Evolutionary conservation across 2,329 filamentous ascomycete species (phyloP), one percentile per base, ranked within the genome.

Genomic region (Cercospora sp.): DNA sequence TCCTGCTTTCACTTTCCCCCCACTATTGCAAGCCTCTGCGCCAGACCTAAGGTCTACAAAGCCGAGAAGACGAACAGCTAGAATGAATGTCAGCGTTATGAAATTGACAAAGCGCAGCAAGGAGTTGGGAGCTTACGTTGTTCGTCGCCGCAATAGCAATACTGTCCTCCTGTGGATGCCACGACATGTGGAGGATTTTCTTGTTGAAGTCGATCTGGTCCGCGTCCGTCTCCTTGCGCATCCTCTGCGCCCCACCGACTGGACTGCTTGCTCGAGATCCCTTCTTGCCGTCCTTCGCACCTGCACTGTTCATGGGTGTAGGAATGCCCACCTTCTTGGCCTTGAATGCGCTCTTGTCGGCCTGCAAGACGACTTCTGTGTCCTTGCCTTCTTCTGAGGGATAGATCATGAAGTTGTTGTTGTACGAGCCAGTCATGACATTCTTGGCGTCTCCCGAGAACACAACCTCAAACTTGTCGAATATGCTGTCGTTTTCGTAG

Each of bases 361-460:
- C 95, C 81, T 99, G 95, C 66, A 99, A 85, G 58, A 99, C 95
- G 59, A 99, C 94, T 81, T 99, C 95, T 3, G 94, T 94, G 79
- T 99, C 95, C 83, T 96, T 96, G 73, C 94, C 92, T 6, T 94
- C 92, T 77, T 98, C 94, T 28, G 94, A 95, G 4, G 95, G 95
- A 80, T 98, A 99, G 78, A 99, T 99, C 95, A 99, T 99, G 85
- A 99, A 98, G 84, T 99, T 99, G 85, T 99, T 99, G 87, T 99
- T 99, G 85, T 99, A 99, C 79, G 93, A 97, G 75, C 95, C 95
- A 5, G 95, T 99, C 95, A 99, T 99, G 73, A 98, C 95, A 76
- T 99, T 98, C 86, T 97, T 96, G 45, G 93, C 93, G 80, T 98
- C 94, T 26, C 95, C 95, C 1, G 94, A 98, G 83, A 99, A 99